These are phyloP conservation scores for Pholiota conissans DNA, from an alignment of 768 basidiomycete species.

Conservation along the genomic window DNA sequence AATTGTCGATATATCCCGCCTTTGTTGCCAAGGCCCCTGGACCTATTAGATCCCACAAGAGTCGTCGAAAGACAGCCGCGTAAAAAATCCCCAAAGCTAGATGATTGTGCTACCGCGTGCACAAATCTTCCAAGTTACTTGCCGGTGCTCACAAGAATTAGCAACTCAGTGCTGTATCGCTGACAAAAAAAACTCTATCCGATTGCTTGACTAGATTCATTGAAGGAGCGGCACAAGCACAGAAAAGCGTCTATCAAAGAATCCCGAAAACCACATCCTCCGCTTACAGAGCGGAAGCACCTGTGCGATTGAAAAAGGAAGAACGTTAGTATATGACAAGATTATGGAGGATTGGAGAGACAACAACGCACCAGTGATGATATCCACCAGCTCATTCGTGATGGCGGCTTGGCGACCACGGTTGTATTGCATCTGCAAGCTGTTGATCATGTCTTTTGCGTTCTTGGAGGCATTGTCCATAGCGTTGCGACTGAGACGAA, in stretches of 20 bases:
- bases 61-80: too few species aligned
- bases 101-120: too few species aligned
- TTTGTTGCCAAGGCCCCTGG: too few species aligned
- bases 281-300: slow-evolving; percentile 45
- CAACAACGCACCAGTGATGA: slow-evolving; percentile 75
- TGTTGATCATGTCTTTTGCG: slow-evolving; percentile 88
- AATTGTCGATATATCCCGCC: too few species aligned
- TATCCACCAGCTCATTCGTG: slow-evolving; percentile 93
- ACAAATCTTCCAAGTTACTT: too few species aligned
- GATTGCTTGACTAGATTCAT: background rate
- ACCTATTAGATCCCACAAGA: too few species aligned
- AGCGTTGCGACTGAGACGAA: slow-evolving; percentile 75
- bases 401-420: slow-evolving; percentile 98
- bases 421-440: slow-evolving; percentile 93
- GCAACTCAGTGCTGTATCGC: background rate
- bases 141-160: too few species aligned
- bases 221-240: background rate
- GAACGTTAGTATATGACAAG: background rate
- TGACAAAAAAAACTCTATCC: background rate
- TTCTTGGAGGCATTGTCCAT: slow-evolving; percentile 99
- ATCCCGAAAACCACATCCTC: background rate
- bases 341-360: background rate
- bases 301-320: slow-evolving; percentile 19
- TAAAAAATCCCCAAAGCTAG: too few species aligned
- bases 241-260: slow-evolving; percentile 5